Percentiles rank a stretch among this genome's conserved stretches.
Evolutionary conservation across 352 stramenopile species (phyloP).

Genomic region (Phytophthora cactorum): DNA sequence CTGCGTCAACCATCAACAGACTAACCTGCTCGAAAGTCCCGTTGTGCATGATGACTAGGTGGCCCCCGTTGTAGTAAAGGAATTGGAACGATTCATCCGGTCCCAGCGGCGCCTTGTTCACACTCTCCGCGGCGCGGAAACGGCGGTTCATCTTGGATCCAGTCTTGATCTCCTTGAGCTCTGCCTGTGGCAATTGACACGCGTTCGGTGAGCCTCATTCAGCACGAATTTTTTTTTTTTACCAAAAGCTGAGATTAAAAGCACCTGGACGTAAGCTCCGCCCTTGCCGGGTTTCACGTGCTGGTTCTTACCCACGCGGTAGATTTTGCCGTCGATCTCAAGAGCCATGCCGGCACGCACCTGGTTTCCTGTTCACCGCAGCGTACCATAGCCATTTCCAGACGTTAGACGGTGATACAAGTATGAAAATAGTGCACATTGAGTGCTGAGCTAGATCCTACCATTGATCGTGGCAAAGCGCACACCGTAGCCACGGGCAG

Average conservation of each 20-base stretch:
- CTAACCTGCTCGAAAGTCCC: constrained; percentile 80
- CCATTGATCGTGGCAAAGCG: constrained; percentile 79
- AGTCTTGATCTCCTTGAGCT: constrained; percentile 90
- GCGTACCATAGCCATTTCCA: constrained; percentile 13
- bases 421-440: background rate
- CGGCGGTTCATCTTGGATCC: constrained; percentile 84
- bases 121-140: constrained; percentile 81
- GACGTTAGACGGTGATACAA: background rate
- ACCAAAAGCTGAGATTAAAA: background rate
- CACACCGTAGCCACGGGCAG: constrained; percentile 36
- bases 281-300: constrained; percentile 88
- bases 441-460: constrained; percentile 9
- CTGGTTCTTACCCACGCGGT: constrained; percentile 85
- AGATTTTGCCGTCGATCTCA: constrained; percentile 85
- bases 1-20: background rate
- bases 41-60: constrained; percentile 88
- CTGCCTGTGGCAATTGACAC: constrained; percentile 45
- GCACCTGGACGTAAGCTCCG: constrained; percentile 79
- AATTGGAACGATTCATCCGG: constrained; percentile 84
- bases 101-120: constrained; percentile 78
- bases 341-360: constrained; percentile 83
- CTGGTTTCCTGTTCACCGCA: constrained; percentile 68
- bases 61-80: constrained; percentile 79
- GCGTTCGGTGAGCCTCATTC: constrained; percentile 5
- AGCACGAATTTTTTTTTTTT: background rate